A percentile compares a stretch with the other conserved stretches of the same genome.
Conservation (phyloP, 495 filamentous ascomycete genomes). For the Tetracladium setigerum region DNA sequence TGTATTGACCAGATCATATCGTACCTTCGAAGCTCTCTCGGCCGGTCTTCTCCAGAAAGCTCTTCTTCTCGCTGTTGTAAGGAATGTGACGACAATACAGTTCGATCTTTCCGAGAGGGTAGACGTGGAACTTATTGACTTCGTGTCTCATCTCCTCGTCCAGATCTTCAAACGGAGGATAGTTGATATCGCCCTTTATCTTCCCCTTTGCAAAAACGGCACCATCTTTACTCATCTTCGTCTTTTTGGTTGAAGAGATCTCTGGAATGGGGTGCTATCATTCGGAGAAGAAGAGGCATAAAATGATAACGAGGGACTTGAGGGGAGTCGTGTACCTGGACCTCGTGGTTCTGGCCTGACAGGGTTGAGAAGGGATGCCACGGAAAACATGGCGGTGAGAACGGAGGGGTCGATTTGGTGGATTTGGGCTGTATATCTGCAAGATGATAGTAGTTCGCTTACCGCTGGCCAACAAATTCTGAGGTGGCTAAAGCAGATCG, state of each 20-base stretch:
- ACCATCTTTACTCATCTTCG: conserved; percentile 50
- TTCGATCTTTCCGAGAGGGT: conserved; percentile 60
- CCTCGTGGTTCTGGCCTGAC: conserved; percentile 20
- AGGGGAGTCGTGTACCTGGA: conserved; percentile 16
- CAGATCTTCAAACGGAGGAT: conserved; percentile 56
- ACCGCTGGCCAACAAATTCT: conserved; percentile 13
- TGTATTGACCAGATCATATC: background rate
- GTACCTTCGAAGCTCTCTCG: conserved; percentile 84
- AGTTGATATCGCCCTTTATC: conserved; percentile 56
- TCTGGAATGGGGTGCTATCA: conserved; percentile 18
- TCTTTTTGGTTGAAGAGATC: conserved; percentile 27
- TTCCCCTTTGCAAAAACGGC: conserved; percentile 49
- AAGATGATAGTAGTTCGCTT: conserved; percentile 10
- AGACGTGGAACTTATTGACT: conserved; percentile 53
- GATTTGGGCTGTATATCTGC: conserved; percentile 12
- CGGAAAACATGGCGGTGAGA: conserved; percentile 37
- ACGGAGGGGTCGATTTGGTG: conserved; percentile 1
- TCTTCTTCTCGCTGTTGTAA: conserved; percentile 89
- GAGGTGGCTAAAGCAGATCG: conserved; percentile 7
- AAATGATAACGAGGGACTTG: conserved; percentile 18
- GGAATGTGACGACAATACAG: conserved; percentile 73
- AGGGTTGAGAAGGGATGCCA: conserved; percentile 57
- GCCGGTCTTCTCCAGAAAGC: conserved; percentile 75
- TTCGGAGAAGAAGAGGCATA: conserved; percentile 17
- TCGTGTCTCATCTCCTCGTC: conserved; percentile 45